A percentile compares a stretch with the other conserved stretches of the same genome.
Conservation (phyloP, 495 filamentous ascomycete genomes). For the Astrocystis sublimbata region DNA sequence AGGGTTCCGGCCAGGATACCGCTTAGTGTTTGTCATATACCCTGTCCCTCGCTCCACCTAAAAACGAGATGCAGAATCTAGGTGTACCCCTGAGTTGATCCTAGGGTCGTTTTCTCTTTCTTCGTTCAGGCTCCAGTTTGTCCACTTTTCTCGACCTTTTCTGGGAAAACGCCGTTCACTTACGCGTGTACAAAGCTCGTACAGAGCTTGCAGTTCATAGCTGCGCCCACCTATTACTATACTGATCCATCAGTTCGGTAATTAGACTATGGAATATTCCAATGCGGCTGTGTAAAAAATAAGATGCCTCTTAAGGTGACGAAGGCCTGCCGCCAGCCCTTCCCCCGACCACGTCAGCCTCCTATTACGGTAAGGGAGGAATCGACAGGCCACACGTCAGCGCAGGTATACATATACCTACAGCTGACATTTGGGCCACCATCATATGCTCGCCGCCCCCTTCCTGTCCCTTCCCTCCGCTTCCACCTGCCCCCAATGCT, state of each 20-base stretch:
- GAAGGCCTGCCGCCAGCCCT: not conserved
- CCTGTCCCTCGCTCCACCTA: not conserved
- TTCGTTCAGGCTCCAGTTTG: not conserved
- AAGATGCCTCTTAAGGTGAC: not conserved
- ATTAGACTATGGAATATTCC: no score
- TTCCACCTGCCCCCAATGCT: not conserved
- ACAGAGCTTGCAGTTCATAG: no score
- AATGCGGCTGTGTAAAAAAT: no score
- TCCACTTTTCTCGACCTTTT: not conserved
- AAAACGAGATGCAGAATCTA: not conserved
- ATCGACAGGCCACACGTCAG: conserved; percentile 3
- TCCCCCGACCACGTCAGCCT: conserved; percentile 8
- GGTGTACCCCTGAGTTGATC: conserved; percentile 6
- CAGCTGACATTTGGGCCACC: not conserved
- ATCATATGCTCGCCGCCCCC: not conserved
- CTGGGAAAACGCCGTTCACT: not conserved
- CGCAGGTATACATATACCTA: no score
- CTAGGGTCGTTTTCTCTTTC: not conserved
- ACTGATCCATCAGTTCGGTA: no score
- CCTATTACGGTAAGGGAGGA: conserved; percentile 1
- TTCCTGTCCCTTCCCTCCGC: not conserved
- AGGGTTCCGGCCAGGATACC: not conserved
- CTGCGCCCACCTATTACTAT: no score
- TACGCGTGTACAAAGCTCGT: no score
- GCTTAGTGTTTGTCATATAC: no score